Conservation (phyloP, 2,329 filamentous ascomycete species). For the Ceratocystis ficicola region DNA sequence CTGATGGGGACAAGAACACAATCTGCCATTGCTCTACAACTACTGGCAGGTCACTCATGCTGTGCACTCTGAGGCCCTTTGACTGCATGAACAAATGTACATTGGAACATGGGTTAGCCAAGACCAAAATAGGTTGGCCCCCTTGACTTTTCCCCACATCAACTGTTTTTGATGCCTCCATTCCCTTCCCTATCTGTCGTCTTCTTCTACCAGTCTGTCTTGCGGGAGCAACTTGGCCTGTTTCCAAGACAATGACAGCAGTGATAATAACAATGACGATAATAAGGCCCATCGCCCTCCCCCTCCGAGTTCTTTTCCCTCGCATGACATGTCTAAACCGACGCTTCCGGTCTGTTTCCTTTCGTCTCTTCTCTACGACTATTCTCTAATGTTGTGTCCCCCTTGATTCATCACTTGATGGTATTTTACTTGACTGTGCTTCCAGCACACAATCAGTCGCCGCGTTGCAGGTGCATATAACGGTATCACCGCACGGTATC, state of each 20-base stretch:
- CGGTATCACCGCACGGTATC: too few species aligned
- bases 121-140: neutral
- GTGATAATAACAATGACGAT: too few species aligned
- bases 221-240: too few species aligned
- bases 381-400: neutral
- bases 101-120: too few species aligned
- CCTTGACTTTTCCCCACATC: neutral
- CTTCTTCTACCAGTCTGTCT: neutral
- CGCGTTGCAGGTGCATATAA: neutral
- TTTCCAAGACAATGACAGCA: too few species aligned
- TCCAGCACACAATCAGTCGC: neutral
- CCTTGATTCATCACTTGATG: neutral
- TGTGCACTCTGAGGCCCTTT: slow-evolving; percentile 8
- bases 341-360: neutral
- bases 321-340: neutral
- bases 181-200: neutral
- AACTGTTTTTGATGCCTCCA: neutral
- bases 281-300: too few species aligned
- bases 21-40: neutral
- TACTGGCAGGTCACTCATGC: slow-evolving; percentile 1
- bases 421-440: neutral
- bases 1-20: neutral
- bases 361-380: neutral
- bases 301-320: neutral
- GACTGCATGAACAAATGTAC: too few species aligned